Percentiles rank a stretch among this genome's conserved stretches.
phyloP scores from a whole-genome alignment of 2,329 filamentous ascomycete species.

The Paracoccidioides lutzii region DNA sequence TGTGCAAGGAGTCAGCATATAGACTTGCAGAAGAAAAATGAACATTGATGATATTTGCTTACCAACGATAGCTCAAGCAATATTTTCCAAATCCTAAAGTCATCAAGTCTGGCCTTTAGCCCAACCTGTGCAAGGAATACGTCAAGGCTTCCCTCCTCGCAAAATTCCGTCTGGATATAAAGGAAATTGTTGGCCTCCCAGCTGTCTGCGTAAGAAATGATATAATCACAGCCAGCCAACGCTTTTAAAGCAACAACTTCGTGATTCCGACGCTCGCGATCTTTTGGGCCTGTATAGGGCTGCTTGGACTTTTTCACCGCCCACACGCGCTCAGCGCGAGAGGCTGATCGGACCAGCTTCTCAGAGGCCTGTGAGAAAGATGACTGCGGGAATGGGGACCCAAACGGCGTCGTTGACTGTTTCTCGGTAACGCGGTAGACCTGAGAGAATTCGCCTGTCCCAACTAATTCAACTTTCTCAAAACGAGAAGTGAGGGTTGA shows the following conservation, averaged over 20 bases:
- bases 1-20: constrained; percentile 15
- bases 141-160: constrained; percentile 83
- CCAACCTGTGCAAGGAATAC: constrained; percentile 74
- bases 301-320: constrained; percentile 89
- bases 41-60: constrained; percentile 28
- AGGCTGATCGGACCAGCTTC: constrained; percentile 40
- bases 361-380: constrained; percentile 36
- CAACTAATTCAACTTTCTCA: constrained; percentile 64
- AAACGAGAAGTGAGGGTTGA: constrained; percentile 62
- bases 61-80: constrained; percentile 73
- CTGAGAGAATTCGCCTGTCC: constrained; percentile 83
- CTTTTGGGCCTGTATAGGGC: constrained; percentile 61
- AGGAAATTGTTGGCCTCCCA: constrained; percentile 80
- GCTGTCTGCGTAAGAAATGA: constrained; percentile 68
- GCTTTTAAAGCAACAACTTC: constrained; percentile 70
- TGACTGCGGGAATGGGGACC: constrained; percentile 15
- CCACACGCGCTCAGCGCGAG: constrained; percentile 52
- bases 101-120: constrained; percentile 73
- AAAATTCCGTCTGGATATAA: constrained; percentile 96
- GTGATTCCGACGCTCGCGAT: constrained; percentile 69
- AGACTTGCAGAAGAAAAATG: background rate
- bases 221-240: constrained; percentile 69
- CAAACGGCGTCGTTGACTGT: constrained; percentile 5
- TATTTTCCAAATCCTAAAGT: constrained; percentile 98
- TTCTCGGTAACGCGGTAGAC: constrained; percentile 47